Percentiles rank a stretch among this genome's conserved stretches.
These are phyloP conservation scores for Hirsutella rhossiliensis DNA, from an alignment of 2,329 filamentous ascomycete genomes.

Conservation along the genomic window DNA sequence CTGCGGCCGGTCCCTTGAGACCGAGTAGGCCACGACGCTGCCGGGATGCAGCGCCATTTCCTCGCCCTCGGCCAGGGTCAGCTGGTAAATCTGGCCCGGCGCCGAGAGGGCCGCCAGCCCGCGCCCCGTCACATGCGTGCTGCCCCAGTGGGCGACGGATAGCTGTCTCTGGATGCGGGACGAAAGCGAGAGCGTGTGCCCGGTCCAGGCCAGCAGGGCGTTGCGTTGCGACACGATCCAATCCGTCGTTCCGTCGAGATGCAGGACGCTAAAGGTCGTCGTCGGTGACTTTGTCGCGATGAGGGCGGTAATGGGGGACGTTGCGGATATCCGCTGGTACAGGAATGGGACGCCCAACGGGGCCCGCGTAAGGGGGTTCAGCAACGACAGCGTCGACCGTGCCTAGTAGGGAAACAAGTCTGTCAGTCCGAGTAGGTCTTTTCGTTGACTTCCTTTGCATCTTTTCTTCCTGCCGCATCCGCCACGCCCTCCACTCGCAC, in stretches of 20 bases:
- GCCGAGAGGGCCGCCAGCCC: slow-evolving; percentile 77
- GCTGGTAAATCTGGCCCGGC: slow-evolving; percentile 79
- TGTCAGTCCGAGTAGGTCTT: not conserved
- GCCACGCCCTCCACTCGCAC: slow-evolving; percentile 8
- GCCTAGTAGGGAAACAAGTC: slow-evolving; percentile 36
- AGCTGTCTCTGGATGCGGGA: slow-evolving; percentile 66
- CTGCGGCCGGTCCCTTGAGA: slow-evolving; percentile 59
- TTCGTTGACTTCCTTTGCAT: not conserved
- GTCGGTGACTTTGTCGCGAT: slow-evolving; percentile 79
- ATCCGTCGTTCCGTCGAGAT: slow-evolving; percentile 86
- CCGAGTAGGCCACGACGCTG: slow-evolving; percentile 82
- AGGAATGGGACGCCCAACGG: slow-evolving; percentile 83
- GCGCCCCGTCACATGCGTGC: slow-evolving; percentile 74
- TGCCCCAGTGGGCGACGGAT: slow-evolving; percentile 82
- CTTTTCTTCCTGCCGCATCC: not conserved
- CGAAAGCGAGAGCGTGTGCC: slow-evolving; percentile 66
- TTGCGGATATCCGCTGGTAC: slow-evolving; percentile 83
- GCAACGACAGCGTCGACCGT: slow-evolving; percentile 76
- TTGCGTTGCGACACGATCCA: slow-evolving; percentile 88
- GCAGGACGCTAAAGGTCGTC: slow-evolving; percentile 77
- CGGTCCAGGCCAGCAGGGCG: slow-evolving; percentile 91
- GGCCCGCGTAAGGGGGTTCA: slow-evolving; percentile 72
- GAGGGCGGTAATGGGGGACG: slow-evolving; percentile 75
- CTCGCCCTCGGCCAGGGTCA: slow-evolving; percentile 70
- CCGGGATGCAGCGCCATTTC: slow-evolving; percentile 86